Conservation (phyloP, 768 basidiomycete genomes). For the Pisolithus sp. region DNA sequence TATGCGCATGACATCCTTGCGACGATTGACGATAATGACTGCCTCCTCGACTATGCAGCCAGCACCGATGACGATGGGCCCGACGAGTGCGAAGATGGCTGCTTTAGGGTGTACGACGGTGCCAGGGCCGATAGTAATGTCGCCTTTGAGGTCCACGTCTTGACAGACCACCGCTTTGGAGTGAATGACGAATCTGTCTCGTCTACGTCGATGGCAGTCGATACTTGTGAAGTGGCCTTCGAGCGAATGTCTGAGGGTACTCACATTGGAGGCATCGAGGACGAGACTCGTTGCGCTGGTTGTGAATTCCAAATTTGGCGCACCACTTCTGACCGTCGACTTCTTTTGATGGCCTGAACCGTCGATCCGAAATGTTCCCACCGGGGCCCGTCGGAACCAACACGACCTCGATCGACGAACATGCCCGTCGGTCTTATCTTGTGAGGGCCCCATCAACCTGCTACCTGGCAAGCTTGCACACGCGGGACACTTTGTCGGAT, state of each 20-base stretch:
- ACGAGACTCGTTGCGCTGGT: neutral
- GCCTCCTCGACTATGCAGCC: conserved; percentile 91
- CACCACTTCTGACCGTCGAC: too few species aligned
- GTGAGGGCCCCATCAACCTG: too few species aligned
- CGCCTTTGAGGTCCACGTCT: conserved; percentile 91
- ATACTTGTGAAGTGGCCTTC: neutral
- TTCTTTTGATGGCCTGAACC: too few species aligned
- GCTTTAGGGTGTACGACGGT: conserved; percentile 92
- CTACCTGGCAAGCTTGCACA: too few species aligned
- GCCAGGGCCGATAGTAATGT: conserved; percentile 89
- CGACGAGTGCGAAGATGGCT: conserved; percentile 85
- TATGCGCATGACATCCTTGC: conserved; percentile 84
- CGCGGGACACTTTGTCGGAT: too few species aligned
- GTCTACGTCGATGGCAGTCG: conserved; percentile 36
- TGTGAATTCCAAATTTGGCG: too few species aligned
- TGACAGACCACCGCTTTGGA: conserved; percentile 88
- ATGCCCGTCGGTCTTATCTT: too few species aligned
- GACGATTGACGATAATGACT: conserved; percentile 87
- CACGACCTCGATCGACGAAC: too few species aligned
- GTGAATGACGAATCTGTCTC: conserved; percentile 85
- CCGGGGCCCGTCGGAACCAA: neutral
- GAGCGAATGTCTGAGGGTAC: neutral
- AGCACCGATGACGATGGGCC: conserved; percentile 84
- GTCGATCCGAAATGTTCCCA: neutral
- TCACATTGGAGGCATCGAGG: conserved; percentile 22